A percentile compares a stretch with the other conserved stretches of the same genome.
Evolutionary conservation across 148 eudicot species (phyloP).

Genomic region (Rhododendron ovatum): DNA sequence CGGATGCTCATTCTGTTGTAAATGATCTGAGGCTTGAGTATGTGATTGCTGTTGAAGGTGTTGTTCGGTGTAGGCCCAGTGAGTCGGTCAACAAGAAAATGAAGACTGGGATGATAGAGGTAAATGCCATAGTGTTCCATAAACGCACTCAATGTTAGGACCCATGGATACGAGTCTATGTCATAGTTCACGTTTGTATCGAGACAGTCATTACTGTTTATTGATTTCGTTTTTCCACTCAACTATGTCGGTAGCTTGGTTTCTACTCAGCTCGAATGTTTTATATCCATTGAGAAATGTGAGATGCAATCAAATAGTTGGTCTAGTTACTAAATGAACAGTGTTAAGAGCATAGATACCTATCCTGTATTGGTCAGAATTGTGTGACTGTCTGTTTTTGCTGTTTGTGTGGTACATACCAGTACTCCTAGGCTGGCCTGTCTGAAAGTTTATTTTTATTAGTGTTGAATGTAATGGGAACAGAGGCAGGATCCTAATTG

Average conservation of each 20-base stretch:
- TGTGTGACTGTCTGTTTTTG: not conserved
- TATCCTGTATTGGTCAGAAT: not conserved
- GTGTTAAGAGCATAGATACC: not conserved
- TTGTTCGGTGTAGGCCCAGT: slow-evolving; percentile 64
- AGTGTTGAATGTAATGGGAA: not conserved
- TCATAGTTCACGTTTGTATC: not conserved
- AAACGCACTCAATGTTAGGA: not conserved
- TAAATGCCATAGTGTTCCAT: slow-evolving; percentile 9
- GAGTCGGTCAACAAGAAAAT: slow-evolving; percentile 78
- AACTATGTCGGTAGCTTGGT: not conserved
- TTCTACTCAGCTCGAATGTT: not conserved
- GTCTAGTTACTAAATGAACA: not conserved
- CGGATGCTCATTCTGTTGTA: slow-evolving; percentile 69
- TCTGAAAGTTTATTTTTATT: not conserved
- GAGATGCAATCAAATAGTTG: not conserved
- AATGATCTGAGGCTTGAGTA: slow-evolving; percentile 80
- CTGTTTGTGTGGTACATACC: not conserved
- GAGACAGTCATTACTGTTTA: not conserved
- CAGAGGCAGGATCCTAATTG: not conserved
- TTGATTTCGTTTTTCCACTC: not conserved
- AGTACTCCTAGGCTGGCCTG: not conserved
- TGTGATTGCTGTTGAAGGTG: slow-evolving; percentile 78
- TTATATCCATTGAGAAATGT: not conserved
- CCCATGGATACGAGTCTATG: not conserved
- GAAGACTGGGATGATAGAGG: slow-evolving; percentile 93